These are phyloP conservation scores for Raddia distichophylla DNA, from an alignment of 176 grass and related monocot species.

Conservation along the genomic window DNA sequence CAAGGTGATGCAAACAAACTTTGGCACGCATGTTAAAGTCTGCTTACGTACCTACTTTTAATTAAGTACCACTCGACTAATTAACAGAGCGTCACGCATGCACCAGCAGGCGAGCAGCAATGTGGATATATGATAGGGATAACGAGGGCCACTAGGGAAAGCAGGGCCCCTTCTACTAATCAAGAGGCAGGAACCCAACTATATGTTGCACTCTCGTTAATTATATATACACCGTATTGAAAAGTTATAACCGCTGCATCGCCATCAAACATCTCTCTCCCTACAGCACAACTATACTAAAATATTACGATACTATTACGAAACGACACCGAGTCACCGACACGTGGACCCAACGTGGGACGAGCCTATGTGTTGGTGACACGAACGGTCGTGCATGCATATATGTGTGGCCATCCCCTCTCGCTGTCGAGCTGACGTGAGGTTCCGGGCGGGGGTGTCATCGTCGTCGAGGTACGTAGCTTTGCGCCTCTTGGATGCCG, in stretches of 20 bases:
- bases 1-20: conserved; percentile 47
- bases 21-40: conserved; percentile 65
- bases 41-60: conserved; percentile 50
- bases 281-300: no score
- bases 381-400: background rate
- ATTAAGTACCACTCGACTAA: conserved; percentile 9
- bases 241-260: background rate
- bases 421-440: conserved; percentile 31
- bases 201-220: background rate
- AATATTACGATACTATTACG: background rate
- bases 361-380: background rate
- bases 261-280: background rate
- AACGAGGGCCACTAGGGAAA: conserved; percentile 44
- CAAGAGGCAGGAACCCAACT: background rate
- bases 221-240: background rate
- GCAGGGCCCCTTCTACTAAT: conserved; percentile 14
- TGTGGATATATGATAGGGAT: conserved; percentile 51
- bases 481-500: conserved; percentile 10
- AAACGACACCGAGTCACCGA: background rate
- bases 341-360: rapidly evolving
- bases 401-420: background rate
- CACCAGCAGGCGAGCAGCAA: conserved; percentile 60
- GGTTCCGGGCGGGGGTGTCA: background rate
- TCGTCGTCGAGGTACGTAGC: conserved; percentile 35
- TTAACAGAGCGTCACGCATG: conserved; percentile 46